phyloP scores from a whole-genome alignment of 1,284 basidiomycete genomes.

The Cryptococcus sp. region DNA sequence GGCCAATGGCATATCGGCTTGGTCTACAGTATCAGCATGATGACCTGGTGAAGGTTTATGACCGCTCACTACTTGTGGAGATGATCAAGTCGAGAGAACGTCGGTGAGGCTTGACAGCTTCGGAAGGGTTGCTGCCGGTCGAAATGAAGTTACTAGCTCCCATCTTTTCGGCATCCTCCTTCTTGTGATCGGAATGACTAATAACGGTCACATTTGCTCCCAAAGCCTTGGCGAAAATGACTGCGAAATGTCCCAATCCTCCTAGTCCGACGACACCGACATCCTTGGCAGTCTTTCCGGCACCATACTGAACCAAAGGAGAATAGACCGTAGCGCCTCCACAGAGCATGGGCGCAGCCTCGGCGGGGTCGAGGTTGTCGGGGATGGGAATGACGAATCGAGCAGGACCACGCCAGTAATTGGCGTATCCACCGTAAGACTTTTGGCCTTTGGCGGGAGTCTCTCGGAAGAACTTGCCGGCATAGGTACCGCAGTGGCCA shows the following conservation, averaged over 20 bases:
- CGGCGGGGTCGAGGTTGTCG: conserved; percentile 54
- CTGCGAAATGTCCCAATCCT: conserved; percentile 46
- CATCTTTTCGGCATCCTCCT: conserved; percentile 52
- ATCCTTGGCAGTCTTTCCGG: conserved; percentile 50
- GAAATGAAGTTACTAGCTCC: conserved; percentile 50
- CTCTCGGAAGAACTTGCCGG: conserved; percentile 22
- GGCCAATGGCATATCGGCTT: conserved; percentile 41
- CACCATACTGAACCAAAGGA: conserved; percentile 51
- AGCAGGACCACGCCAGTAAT: conserved; percentile 41
- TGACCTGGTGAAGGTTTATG: conserved; percentile 2
- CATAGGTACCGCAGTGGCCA: conserved; percentile 45
- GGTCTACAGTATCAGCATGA: conserved; percentile 16
- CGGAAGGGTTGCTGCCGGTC: conserved; percentile 45
- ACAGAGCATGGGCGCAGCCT: conserved; percentile 52
- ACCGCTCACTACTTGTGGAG: conserved; percentile 44
- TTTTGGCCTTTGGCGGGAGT: conserved; percentile 24
- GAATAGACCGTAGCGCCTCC: conserved; percentile 49
- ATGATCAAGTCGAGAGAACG: conserved; percentile 50
- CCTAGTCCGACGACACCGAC: conserved; percentile 53
- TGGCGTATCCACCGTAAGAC: conserved; percentile 50
- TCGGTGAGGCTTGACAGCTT: conserved; percentile 46
- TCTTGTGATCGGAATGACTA: conserved; percentile 52
- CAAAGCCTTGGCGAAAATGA: conserved; percentile 54
- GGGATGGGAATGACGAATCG: conserved; percentile 65
- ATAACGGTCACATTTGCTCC: conserved; percentile 60